Base-by-base conservation (phyloP, 2,329 filamentous ascomycete species). In the Trichoderma sp. region DNA sequence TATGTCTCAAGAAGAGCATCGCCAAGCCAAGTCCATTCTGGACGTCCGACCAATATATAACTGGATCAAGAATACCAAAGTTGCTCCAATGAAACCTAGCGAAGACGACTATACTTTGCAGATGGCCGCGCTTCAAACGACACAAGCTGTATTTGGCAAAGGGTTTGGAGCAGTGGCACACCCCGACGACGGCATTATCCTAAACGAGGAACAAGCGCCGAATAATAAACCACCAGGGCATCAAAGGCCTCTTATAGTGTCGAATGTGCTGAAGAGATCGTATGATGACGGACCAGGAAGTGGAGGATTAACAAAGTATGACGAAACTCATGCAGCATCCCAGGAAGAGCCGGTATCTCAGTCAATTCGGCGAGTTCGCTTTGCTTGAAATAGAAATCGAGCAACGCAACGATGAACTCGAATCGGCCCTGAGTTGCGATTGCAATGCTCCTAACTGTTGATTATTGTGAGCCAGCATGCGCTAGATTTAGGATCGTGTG, bases 1-100 rank as follows among this genome's bases (percentile, higher is more conserved):
- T 40, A 95, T 97, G 92, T 92, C 91, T 0, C 88, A 88, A 68
- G 85, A 85, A 2, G 88, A 90, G 73, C 86, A 89, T 71, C 82
- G 83, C 58, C 82, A 81, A 65, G 83, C 84, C 71, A 88, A 86
- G 73, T 83, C 81, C 5, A 83, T 89, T n/a, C 75, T 89, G 5
- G 87, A 89, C 70, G 86, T 89, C 73, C 77, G 81, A 27, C 81
- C 82, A 0, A 86, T 90, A 61, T 88, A 86, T 73, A 82, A 87
- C 70, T 90, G 87, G 87, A 87, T 90, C 52, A 79, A 83, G 69
- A 84, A 87, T 65, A 82, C 83, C 1, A 80, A 76, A 60, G 85
- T 89, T 59, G 74, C 82, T 29, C 73, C 77, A 11, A 70, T 81
- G 21, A 74, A 75, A 2, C 68, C 74, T 8, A 74, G 71, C 7